A percentile compares a stretch with the other conserved stretches of the same genome.
Evolutionary conservation across 257 asterid species (phyloP).

Genomic region (Mentha longifolia): DNA sequence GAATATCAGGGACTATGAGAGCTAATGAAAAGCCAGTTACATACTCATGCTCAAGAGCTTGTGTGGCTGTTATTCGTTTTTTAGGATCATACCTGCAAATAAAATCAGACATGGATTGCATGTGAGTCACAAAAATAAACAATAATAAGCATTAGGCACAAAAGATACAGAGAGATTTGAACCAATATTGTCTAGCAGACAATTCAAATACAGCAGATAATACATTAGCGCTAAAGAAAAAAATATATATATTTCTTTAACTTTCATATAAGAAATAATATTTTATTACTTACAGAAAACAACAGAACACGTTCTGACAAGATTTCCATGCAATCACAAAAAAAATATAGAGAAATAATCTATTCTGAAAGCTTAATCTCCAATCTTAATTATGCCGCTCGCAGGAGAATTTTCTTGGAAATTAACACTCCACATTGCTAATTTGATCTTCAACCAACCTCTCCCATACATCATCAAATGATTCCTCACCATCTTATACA

Average conservation of each 20-base stretch:
- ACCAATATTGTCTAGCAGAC: slow-evolving; percentile 24
- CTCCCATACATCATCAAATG: not conserved
- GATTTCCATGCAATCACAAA: not conserved
- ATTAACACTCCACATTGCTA: not conserved
- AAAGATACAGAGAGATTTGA: slow-evolving; percentile 11
- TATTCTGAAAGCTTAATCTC: not conserved
- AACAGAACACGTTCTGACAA: not conserved
- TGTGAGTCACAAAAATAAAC: slow-evolving; percentile 23
- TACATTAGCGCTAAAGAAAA: slow-evolving; percentile 19
- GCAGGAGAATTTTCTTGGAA: not conserved
- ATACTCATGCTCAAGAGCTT: slow-evolving; percentile 99
- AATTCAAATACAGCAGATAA: slow-evolving; percentile 2
- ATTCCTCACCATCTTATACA: slow-evolving; percentile 3
- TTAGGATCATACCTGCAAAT: slow-evolving; percentile 92
- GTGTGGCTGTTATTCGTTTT: slow-evolving; percentile 88
- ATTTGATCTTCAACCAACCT: not conserved
- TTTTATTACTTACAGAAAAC: not conserved
- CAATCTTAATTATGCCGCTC: not conserved
- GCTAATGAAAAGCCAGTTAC: slow-evolving; percentile 34
- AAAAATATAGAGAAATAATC: not conserved
- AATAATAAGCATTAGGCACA: slow-evolving; percentile 29
- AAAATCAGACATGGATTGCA: slow-evolving; percentile 30
- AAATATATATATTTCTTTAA: not conserved
- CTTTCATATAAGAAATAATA: not conserved
- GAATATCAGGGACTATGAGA: slow-evolving; percentile 12